Evolutionary conservation across 75 land plant species (phyloP), one percentile per base, ranked within the genome.

Genomic region (Selaginella moellendorffii): DNA sequence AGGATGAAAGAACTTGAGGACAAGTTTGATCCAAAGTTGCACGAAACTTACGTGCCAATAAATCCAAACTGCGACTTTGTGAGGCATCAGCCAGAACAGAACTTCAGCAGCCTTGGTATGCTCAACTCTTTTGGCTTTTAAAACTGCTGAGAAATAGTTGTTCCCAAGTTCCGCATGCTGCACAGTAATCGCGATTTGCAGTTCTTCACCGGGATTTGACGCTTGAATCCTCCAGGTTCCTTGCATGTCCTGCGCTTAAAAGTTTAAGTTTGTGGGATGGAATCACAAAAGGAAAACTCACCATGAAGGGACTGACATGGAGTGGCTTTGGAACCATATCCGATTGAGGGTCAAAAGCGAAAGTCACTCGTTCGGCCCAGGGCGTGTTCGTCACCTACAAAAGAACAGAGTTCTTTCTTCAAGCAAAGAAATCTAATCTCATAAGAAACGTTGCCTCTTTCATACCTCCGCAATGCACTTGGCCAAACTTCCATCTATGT

Each of bases 291-390:
- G 1, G 12, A 63, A 26, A 27, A 42, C 83, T 28, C 69, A 87
- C 91, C 95, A 88, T 88, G 64, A 88, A 88, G 28, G 95, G 95
- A 67, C 95, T 88, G 67, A 88, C 95, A 70, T 88, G 90, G 28
- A 88, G 73, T 24, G 90, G 77, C 61, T 88, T 88, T 52, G 95
- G 83, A 31, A 85, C 84, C 2, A 71, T 26, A 70, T 87, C 92
- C n/a, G 74, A 73, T 2, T 67, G 53, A 17, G 96, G 96, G 63
- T 79, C 61, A 59, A 89, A 89, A 30, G 79, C 65, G 72, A 89
- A 86, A n/a, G 71, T 61, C 10, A 79, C 84, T 70, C 82, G 74
- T 68, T 83, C 90, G 22, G 74, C 86, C 90, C 86, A 89, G 5
- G 90, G 90, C 56, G 93, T 85, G 65, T 88, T 88, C 22, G 93